Percentiles rank a stretch among this genome's conserved stretches.
Evolutionary conservation across 164 flowering plant species (phyloP).

Genomic region (Stephania cephalantha): DNA sequence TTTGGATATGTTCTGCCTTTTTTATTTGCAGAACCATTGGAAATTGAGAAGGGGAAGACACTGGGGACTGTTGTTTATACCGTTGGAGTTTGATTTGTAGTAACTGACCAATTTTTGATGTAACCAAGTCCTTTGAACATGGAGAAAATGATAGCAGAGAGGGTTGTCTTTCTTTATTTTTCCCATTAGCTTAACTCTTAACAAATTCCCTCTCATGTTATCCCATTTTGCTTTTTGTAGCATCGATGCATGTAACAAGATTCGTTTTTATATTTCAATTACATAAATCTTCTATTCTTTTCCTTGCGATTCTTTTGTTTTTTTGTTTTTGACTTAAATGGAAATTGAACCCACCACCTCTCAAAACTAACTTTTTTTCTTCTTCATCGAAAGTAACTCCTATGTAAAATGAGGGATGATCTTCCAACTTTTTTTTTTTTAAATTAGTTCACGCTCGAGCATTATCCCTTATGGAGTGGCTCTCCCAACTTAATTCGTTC

Average conservation of each 20-base stretch:
- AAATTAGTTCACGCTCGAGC: too few species aligned
- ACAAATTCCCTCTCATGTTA: background rate
- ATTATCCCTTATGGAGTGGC: too few species aligned
- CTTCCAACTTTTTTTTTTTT: too few species aligned
- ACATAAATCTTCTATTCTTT: too few species aligned
- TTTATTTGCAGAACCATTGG: background rate
- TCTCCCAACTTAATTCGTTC: too few species aligned
- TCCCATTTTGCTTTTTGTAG: background rate
- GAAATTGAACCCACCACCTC: too few species aligned
- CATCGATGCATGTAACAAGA: background rate
- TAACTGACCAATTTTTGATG: background rate
- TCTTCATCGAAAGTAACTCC: too few species aligned
- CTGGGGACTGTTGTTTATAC: background rate
- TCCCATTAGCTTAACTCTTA: background rate
- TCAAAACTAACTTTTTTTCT: too few species aligned
- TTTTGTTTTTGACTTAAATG: too few species aligned
- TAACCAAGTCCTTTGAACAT: background rate
- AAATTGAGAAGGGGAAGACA: background rate
- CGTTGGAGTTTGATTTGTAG: background rate
- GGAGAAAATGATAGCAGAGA: background rate
- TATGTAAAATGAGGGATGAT: too few species aligned
- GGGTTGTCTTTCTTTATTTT: background rate
- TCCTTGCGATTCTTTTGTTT: too few species aligned
- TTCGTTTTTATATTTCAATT: too few species aligned
- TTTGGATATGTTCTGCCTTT: background rate